Evolutionary conservation across 2,329 filamentous ascomycete species (phyloP).

Genomic region (Dothiorella sarmentorum): DNA sequence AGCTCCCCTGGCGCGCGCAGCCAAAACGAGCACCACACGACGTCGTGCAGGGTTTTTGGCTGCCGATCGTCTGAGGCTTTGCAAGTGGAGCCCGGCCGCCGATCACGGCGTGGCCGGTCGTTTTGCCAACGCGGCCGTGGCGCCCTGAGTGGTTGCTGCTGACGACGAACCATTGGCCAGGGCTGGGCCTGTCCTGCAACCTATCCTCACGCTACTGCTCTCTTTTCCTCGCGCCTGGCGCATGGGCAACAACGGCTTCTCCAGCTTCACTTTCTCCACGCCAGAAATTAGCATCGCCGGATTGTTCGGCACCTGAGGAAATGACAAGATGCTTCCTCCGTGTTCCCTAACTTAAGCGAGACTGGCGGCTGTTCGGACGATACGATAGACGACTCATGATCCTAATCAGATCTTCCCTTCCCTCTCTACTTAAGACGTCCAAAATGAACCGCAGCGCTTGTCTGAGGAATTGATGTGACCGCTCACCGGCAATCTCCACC

Average conservation of each 20-base stretch:
- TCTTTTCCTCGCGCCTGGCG: background rate
- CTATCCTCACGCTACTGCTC: too few relatives aligned
- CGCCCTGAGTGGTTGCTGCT: background rate
- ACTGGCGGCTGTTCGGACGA: background rate
- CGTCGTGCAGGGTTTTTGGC: background rate
- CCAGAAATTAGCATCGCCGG: background rate
- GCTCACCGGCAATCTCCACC: too few relatives aligned
- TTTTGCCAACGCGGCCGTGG: slow-evolving; percentile 7
- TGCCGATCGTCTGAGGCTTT: slow-evolving; percentile 14
- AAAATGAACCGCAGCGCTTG: too few relatives aligned
- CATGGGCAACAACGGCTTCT: background rate
- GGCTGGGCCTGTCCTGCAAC: too few relatives aligned
- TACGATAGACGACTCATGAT: background rate
- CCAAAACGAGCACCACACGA: background rate
- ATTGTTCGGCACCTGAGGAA: too few relatives aligned
- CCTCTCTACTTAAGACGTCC: background rate
- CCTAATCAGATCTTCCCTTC: background rate
- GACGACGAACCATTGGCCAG: too few relatives aligned
- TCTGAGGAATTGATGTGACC: too few relatives aligned
- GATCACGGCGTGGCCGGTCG: slow-evolving; percentile 10
- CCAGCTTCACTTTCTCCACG: background rate
- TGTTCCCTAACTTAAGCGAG: slow-evolving; percentile 3
- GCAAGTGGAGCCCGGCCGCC: slow-evolving; percentile 1
- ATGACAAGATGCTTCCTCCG: too few relatives aligned
- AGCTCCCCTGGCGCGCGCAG: background rate